Conservation (phyloP, 768 basidiomycete genomes). For the Paxillus ammoniavirescens region DNA sequence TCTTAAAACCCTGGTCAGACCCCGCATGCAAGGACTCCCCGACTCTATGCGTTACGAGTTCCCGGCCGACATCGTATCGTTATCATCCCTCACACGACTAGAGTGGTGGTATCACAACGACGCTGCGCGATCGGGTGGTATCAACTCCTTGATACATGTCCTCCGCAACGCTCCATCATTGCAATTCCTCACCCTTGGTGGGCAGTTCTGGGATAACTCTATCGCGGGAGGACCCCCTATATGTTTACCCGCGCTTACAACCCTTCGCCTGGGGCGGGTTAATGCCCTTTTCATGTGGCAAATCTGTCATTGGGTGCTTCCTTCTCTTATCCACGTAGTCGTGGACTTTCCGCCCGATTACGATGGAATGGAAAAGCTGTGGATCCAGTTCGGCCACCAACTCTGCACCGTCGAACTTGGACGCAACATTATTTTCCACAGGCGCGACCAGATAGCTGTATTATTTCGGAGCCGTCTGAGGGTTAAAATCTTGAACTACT, state of each 20-base stretch:
- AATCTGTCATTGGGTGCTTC: slow-evolving; percentile 50
- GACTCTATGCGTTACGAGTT: slow-evolving; percentile 47
- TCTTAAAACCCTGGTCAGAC: slow-evolving; percentile 56
- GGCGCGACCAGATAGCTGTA: slow-evolving; percentile 44
- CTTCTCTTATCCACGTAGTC: slow-evolving; percentile 50
- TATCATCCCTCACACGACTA: slow-evolving; percentile 55
- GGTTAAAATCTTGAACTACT: slow-evolving; percentile 55
- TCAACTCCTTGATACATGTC: slow-evolving; percentile 57
- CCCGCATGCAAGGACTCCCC: slow-evolving; percentile 27
- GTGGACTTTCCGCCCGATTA: slow-evolving; percentile 44
- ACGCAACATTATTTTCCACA: slow-evolving; percentile 50
- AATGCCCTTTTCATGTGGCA: slow-evolving; percentile 52
- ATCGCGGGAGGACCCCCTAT: slow-evolving; percentile 23
- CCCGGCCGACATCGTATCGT: slow-evolving; percentile 43
- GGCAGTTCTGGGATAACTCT: slow-evolving; percentile 34
- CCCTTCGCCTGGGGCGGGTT: slow-evolving; percentile 49
- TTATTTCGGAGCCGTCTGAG: slow-evolving; percentile 47
- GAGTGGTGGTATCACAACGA: slow-evolving; percentile 65
- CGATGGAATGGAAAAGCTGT: slow-evolving; percentile 42
- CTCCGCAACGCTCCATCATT: slow-evolving; percentile 53
- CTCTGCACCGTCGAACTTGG: slow-evolving; percentile 59
- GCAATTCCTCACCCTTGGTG: slow-evolving; percentile 57
- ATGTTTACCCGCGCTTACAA: slow-evolving; percentile 46
- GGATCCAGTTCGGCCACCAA: slow-evolving; percentile 49
- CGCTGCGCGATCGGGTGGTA: slow-evolving; percentile 62